Conservation (phyloP, 2,329 filamentous ascomycete species). For the Phialocephala sp. region DNA sequence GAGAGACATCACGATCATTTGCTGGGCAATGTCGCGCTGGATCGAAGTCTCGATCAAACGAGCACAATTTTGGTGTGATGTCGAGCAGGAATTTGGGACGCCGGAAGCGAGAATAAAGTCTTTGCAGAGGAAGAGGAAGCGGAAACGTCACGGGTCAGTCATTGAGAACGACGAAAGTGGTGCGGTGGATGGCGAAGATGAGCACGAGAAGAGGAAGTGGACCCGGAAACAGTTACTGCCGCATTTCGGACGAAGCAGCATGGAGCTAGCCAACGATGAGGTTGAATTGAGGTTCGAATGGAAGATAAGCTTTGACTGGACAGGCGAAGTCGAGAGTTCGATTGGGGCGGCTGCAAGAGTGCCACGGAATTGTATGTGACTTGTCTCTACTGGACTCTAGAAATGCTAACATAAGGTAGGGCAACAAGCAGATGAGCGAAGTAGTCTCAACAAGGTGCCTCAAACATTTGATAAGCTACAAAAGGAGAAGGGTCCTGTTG, state of each 20-base stretch:
- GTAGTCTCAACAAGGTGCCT: conserved; percentile 62
- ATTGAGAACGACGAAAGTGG: conserved; percentile 40
- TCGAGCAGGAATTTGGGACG: conserved; percentile 55
- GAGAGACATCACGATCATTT: conserved; percentile 63
- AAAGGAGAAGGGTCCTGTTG: conserved; percentile 58
- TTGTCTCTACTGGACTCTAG: not conserved
- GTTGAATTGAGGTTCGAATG: conserved; percentile 58
- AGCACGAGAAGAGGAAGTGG: conserved; percentile 35
- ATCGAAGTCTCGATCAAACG: conserved; percentile 64
- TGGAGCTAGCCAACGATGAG: conserved; percentile 43
- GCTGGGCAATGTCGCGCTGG: conserved; percentile 74
- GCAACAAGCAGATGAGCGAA: conserved; percentile 62
- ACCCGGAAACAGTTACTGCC: conserved; percentile 56
- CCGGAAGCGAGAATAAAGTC: conserved; percentile 39
- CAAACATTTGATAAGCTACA: conserved; percentile 65
- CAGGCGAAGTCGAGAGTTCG: conserved; percentile 69
- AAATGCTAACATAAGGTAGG: conserved; percentile 56
- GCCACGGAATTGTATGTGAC: conserved; percentile 66
- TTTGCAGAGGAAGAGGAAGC: conserved; percentile 28
- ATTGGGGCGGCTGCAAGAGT: conserved; percentile 60
- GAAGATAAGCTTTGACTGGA: conserved; percentile 73
- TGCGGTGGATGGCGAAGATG: conserved; percentile 38
- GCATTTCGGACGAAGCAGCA: conserved; percentile 57
- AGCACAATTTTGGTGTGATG: conserved; percentile 65
- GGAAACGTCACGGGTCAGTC: conserved; percentile 29